A percentile compares a stretch with the other conserved stretches of the same genome.
Conservation (phyloP, 176 grass and related monocot genomes). For the Triticum timopheevii region DNA sequence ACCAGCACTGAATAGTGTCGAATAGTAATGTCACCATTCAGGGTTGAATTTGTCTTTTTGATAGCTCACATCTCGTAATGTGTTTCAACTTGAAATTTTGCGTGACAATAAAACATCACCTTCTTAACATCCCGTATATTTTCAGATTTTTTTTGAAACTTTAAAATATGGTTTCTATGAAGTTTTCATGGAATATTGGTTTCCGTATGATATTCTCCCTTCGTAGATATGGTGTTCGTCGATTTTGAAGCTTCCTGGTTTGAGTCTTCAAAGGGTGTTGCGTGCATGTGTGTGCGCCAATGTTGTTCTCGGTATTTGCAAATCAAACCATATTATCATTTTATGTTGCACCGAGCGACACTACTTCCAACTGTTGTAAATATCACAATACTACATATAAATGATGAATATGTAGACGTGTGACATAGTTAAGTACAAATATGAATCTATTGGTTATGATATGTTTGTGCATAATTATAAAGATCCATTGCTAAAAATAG, state of each 20-base stretch:
- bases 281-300: background rate
- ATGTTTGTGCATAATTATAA: background rate
- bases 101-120: too few species aligned
- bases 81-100: too few species aligned
- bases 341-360: background rate
- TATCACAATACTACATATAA: background rate
- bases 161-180: too few species aligned
- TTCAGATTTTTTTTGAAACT: too few species aligned
- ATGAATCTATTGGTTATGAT: background rate
- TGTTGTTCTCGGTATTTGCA: background rate
- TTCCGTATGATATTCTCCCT: too few species aligned
- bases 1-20: too few species aligned
- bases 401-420: background rate
- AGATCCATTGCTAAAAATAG: background rate
- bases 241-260: background rate
- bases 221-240: background rate
- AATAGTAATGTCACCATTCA: too few species aligned
- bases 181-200: too few species aligned
- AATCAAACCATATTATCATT: too few species aligned
- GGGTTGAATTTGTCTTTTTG: too few species aligned
- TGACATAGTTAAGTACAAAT: background rate
- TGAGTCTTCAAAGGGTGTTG: background rate
- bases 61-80: too few species aligned
- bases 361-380: background rate
- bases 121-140: too few species aligned